Evolutionary conservation across 768 basidiomycete genomes (phyloP), one percentile per base, ranked within the genome.

Genomic region (Porpolomopsis calyptriformis): DNA sequence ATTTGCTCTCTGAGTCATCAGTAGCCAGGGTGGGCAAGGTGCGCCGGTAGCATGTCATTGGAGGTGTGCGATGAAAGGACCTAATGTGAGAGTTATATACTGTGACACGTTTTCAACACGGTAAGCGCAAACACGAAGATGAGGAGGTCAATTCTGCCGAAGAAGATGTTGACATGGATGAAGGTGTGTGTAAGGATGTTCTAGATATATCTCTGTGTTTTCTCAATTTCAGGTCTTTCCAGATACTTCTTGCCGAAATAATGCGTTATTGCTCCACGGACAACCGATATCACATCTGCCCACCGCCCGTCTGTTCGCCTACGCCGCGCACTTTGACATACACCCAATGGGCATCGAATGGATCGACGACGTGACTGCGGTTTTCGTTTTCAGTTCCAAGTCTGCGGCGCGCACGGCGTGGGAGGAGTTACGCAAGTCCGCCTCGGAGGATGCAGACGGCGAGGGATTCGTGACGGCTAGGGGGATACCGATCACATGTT

Each of bases 281-380:
- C 56, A 74, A 5, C 84, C 88, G 0, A 85, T 91, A 47, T 69
- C 80, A 3, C 74, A 80, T 53, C 73, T 91, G 7, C 77, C 85
- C 19, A 91, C 88, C 2, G 68, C 76, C 2, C 74, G 82, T 31
- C 71, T 91, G 44, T 90, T 90, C 57, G 86, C 82, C 0, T 91
- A 90, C 54, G 80, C 80, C 25, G 82, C 78, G 1, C 82, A 89
- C 53, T 87, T 85, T 55, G 81, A 84, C 39, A 71, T 78, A 0
- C 69, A 74, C 16, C 87, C 87, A 0, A 71, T 86, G 51, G 87
- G 74, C 6, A 65, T 91, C 6, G 88, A 91, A 64, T 91, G 88
- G 88, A 73, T 91, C 16, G 79, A 88, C 59, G 88, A 91, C 63
- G 80, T 68, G 19, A 87, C 83, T 20, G 89, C 85, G 53, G 73